These are phyloP conservation scores for Myochromella boudieri DNA, from an alignment of 768 basidiomycete genomes.

Conservation along the genomic window DNA sequence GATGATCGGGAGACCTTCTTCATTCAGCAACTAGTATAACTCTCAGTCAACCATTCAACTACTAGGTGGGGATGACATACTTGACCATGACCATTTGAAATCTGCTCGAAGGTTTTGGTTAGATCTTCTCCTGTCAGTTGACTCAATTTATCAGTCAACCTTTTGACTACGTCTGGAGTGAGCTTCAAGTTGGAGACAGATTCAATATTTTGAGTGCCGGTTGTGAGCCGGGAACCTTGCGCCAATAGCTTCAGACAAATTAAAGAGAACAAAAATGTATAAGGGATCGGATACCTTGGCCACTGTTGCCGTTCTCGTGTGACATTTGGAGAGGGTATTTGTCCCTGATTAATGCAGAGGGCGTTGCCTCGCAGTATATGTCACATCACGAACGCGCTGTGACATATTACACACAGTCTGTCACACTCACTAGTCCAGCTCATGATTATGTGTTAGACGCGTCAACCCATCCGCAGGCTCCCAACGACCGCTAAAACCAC, in stretches of 20 bases:
- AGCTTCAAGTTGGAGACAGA: conserved; percentile 21
- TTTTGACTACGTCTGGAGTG: conserved; percentile 48
- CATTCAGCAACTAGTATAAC: conserved; percentile 57
- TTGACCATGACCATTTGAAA: conserved; percentile 59
- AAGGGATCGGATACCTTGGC: neutral
- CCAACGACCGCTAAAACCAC: too few relatives aligned
- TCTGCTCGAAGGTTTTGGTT: conserved; percentile 28
- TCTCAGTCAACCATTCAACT: conserved; percentile 20
- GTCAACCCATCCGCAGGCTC: neutral
- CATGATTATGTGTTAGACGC: neutral
- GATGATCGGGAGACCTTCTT: conserved; percentile 78
- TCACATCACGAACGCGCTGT: neutral
- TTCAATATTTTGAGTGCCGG: too few relatives aligned
- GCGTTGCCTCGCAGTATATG: neutral
- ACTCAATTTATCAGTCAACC: conserved; percentile 58
- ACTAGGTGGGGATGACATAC: conserved; percentile 40
- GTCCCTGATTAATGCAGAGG: too few relatives aligned
- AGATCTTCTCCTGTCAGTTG: conserved; percentile 53
- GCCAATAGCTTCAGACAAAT: too few relatives aligned
- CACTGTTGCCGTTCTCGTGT: too few relatives aligned
- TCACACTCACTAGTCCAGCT: too few relatives aligned
- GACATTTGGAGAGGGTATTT: too few relatives aligned
- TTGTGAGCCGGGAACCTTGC: too few relatives aligned
- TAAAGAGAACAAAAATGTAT: too few relatives aligned
- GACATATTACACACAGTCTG: neutral